These are phyloP conservation scores for Plantago major DNA, from an alignment of 257 asterid genomes.

Conservation along the genomic window DNA sequence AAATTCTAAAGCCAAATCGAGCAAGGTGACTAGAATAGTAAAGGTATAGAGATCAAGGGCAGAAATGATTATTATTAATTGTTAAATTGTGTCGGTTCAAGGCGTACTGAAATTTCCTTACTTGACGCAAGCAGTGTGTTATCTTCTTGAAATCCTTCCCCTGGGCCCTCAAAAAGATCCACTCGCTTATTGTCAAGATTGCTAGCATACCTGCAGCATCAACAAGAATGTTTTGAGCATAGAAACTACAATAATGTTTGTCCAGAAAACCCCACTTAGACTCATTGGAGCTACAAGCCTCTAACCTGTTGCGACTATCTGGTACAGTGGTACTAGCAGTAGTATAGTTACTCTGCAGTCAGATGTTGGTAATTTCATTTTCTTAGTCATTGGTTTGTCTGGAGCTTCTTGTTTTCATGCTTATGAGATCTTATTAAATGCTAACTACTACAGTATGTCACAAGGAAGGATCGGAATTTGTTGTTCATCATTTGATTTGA, in stretches of 20 bases:
- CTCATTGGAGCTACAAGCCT: not conserved
- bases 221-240: slow-evolving; percentile 19
- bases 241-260: not conserved
- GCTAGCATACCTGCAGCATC: slow-evolving; percentile 65
- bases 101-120: slow-evolving; percentile 30
- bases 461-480: not conserved
- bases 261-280: slow-evolving; percentile 1
- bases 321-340: no score
- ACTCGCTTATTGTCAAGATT: slow-evolving; percentile 83
- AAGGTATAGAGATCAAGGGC: no score
- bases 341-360: no score
- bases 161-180: slow-evolving; percentile 94
- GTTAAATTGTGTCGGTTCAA: not conserved
- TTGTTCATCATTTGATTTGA: not conserved
- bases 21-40: no score
- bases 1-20: no score
- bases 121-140: slow-evolving; percentile 89
- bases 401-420: not conserved
- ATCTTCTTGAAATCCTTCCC: slow-evolving; percentile 87
- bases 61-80: no score
- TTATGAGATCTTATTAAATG: not conserved
- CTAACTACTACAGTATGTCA: not conserved
- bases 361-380: no score
- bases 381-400: no score
- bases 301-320: no score